Conservation (phyloP, 495 filamentous ascomycete species). For the Hyaloscypha bicolor region DNA sequence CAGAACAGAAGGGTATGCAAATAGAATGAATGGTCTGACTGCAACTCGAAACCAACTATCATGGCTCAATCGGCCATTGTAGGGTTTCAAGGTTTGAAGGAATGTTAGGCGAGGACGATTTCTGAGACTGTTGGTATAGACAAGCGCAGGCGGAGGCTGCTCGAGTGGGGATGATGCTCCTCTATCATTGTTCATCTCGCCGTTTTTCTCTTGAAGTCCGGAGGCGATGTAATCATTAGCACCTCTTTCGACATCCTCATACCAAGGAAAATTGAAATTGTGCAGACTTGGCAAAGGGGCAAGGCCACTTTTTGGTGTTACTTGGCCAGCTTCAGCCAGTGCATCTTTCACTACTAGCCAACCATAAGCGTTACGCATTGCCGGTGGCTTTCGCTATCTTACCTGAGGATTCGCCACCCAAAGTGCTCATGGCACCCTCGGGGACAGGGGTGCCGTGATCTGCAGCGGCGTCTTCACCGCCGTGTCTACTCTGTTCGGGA, state of each 20-base stretch:
- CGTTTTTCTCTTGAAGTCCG: not conserved
- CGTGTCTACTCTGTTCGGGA: constrained; percentile 33
- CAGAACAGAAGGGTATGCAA: constrained; percentile 83
- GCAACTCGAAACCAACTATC: constrained; percentile 81
- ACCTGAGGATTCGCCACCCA: not conserved
- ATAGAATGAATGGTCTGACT: constrained; percentile 80
- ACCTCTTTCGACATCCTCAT: constrained; percentile 27
- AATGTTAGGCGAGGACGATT: constrained; percentile 66
- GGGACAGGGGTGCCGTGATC: not conserved
- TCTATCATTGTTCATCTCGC: constrained; percentile 7
- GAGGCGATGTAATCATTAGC: constrained; percentile 17
- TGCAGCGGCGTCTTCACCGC: not conserved
- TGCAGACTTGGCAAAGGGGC: constrained; percentile 26
- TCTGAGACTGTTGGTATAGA: constrained; percentile 64
- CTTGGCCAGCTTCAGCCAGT: not conserved
- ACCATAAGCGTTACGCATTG: not conserved
- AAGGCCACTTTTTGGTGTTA: not conserved
- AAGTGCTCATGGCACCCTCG: not conserved
- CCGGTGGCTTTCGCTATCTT: not conserved
- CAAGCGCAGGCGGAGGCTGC: not conserved
- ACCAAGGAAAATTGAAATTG: constrained; percentile 38
- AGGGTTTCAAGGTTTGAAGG: constrained; percentile 67
- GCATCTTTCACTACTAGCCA: not conserved
- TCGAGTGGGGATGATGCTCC: not conserved
- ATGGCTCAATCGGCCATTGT: constrained; percentile 73